These are phyloP conservation scores for Cercophora newfieldiana DNA, from an alignment of 495 filamentous ascomycete species.

Conservation along the genomic window DNA sequence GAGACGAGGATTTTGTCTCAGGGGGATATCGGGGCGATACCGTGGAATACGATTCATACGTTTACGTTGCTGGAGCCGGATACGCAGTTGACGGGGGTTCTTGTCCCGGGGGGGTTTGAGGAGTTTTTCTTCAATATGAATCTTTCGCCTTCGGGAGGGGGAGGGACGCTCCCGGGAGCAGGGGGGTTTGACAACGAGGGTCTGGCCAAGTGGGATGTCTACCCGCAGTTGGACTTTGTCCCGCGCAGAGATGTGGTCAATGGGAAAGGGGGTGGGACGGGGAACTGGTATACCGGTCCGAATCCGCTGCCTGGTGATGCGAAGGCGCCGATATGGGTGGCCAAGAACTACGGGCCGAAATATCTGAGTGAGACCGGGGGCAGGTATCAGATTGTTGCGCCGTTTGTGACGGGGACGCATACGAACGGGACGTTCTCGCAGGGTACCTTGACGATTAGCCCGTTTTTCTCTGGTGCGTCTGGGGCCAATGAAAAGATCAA, in stretches of 20 bases:
- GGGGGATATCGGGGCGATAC: constrained; percentile 46
- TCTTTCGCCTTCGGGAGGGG: neutral
- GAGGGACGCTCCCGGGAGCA: neutral
- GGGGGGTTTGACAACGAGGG: constrained; percentile 26
- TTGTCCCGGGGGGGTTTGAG: constrained; percentile 50
- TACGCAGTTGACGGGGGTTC: constrained; percentile 45
- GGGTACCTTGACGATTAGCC: constrained; percentile 38
- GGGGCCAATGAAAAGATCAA: neutral
- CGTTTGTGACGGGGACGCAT: constrained; percentile 40
- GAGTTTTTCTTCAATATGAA: constrained; percentile 19
- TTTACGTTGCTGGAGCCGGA: constrained; percentile 49
- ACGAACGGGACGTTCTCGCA: constrained; percentile 40
- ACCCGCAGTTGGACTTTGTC: constrained; percentile 39
- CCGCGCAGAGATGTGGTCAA: constrained; percentile 41
- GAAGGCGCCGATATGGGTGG: constrained; percentile 41
- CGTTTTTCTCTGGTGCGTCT: too few relatives aligned
- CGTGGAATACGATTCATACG: constrained; percentile 46
- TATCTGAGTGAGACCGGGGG: constrained; percentile 35
- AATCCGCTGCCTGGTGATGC: constrained; percentile 32
- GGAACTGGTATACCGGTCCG: constrained; percentile 35
- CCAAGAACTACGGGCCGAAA: constrained; percentile 45
- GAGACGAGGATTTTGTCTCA: constrained; percentile 38
- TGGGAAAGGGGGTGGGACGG: constrained; percentile 28
- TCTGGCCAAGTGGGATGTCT: constrained; percentile 43
- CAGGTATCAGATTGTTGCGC: constrained; percentile 46